Evolutionary conservation across 805 yeast species (phyloP), one percentile per base, ranked within the genome.

Genomic region (Wickerhamiella australiensis): DNA sequence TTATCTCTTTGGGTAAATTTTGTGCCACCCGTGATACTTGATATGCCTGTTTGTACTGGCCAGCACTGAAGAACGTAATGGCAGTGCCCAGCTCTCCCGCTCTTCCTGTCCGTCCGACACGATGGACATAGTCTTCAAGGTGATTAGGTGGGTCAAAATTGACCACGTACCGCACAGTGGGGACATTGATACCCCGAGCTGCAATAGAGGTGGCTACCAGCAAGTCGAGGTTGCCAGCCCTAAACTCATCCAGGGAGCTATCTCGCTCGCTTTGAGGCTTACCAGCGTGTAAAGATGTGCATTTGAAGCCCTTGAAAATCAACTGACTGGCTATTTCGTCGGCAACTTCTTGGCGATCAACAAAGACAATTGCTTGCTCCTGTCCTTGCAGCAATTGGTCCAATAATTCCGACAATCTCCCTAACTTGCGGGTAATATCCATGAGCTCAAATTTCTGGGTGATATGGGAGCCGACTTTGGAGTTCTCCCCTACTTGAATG

Each of bases 81-180:
- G 82, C 82, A 1, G 69, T 69, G 2, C 98, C 98, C 2, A 65
- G 67, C 31, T 73, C 73, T 0, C 92, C 92, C 1, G 96, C 97
- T 53, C 98, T 72, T 0, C 96, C 98, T 0, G 98, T 92, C 51
- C 98, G 71, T 0, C 98, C 98, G 0, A 88, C 95, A 7, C 97
- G 74, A 66, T 92, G 98, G 11, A 92, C 90, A 60, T 92, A 92
- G 62, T 92, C 97, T 54, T 94, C 97, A 73, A 87, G 73, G 53
- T 88, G 94, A 54, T 74, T 84, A 0, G 95, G 94, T 0, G 85
- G 74, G 56, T 83, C 87, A 58, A 74, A 84, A 66, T 92, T 84
- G 5, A 92, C 69, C 1, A 92, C 97, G 41, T 88, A 63, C 51
- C 79, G 79, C 22, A 90, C 73, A 20, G 80, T 82, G 47, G 86